Percentiles rank a stretch among this genome's conserved stretches.
Conservation (phyloP, 2,329 filamentous ascomycete species). For the Nemania sp. region DNA sequence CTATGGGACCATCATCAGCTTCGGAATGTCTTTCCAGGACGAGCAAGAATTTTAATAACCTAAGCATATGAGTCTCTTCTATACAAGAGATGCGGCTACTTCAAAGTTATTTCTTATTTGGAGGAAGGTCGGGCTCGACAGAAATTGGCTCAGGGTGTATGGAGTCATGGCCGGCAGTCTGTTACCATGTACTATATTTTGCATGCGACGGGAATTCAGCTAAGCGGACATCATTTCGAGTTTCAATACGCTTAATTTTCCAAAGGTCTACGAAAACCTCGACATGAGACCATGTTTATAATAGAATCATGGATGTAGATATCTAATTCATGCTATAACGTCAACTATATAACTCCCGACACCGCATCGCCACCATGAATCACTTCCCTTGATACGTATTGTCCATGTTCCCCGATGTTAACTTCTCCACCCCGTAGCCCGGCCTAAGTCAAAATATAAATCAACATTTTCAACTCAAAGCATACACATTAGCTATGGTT, state of each 20-base stretch:
- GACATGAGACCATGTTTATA: constrained; percentile 1
- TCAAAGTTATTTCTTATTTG: not conserved
- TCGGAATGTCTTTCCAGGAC: constrained; percentile 98
- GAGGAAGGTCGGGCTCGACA: not conserved
- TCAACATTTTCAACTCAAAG: constrained; percentile 33
- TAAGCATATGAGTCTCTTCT: not conserved
- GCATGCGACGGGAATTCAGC: constrained; percentile 25
- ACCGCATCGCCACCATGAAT: constrained; percentile 23
- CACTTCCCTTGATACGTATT: not conserved
- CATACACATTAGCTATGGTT: not conserved
- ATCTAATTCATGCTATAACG: not conserved
- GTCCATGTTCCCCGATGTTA: not conserved
- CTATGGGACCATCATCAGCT: constrained; percentile 98
- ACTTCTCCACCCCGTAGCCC: not conserved
- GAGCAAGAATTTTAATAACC: constrained; percentile 85
- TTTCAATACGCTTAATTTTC: constrained; percentile 13
- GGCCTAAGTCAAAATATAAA: constrained; percentile 6
- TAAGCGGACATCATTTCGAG: constrained; percentile 16
- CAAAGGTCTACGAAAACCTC: not conserved
- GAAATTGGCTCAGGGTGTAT: constrained; percentile 5
- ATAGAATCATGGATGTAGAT: not conserved
- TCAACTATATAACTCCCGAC: constrained; percentile 12
- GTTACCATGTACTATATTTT: constrained; percentile 32
- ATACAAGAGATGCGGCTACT: not conserved
- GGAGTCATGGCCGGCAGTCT: constrained; percentile 25